Evolutionary conservation across 805 yeast genomes (phyloP), one percentile per base, ranked within the genome.

Genomic region (Yarrowia hollandica): DNA sequence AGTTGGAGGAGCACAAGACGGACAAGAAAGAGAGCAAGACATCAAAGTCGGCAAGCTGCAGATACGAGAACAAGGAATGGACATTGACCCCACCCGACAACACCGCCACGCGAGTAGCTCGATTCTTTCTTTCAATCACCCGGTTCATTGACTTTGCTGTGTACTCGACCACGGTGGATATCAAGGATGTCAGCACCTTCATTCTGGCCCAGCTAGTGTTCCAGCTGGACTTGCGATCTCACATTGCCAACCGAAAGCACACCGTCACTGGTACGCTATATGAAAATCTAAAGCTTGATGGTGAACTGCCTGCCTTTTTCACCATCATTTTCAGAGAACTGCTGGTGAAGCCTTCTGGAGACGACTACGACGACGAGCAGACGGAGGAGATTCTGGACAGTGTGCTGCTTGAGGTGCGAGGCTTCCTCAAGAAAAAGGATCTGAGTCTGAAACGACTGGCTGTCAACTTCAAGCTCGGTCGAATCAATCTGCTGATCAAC

Each of bases 241-340:
- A 52, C 9, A 18, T 25, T 9, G 26, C 23, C 21, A 37, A 25
- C n/a, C 15, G 34, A 23, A 12, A 18, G 14, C 58, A 52, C 23
- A 67, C 65, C 23, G 72, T 72, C 61, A 67, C 68, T 12, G 75
- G 75, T 5, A 72, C 75, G 4, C 65, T 72, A 15, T 74, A 72
- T 52, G 64, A 63, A 60, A 23, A 38, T 12, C 65, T 66, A 61
- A 58, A 62, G 55, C 60, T 65, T 42, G 62, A 64, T 28, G 65
- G 64, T 31, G 75, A 72, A 55, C 61, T 68, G 25, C 70, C 71
- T 6, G 65, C 71, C 3, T 61, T 62, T 19, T 61, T 66, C 37
- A 63, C 64, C 46, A 50, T 72, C 25, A 34, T 56, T 28, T 41
- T 71, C 5, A 42, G 61, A 25, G 74, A 72, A 55, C 63, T 71